Conservation (phyloP, 345 rosid species). For the Gossypioides kirkii region DNA sequence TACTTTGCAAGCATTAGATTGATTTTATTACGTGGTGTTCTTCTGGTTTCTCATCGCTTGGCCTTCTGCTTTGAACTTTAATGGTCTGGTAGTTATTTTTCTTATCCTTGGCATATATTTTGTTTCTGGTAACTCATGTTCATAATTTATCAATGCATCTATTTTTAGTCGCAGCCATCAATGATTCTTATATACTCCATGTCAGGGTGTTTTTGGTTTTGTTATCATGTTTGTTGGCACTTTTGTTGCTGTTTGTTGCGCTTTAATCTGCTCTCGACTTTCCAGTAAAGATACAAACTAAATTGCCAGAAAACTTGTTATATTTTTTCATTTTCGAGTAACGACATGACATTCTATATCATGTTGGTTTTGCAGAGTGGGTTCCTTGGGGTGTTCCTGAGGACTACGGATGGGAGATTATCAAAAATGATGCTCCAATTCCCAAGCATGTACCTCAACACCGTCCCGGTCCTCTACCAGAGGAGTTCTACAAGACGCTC, state of each 20-base stretch:
- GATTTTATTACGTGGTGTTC: not conserved
- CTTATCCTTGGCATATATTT: not conserved
- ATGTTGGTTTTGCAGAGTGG: conserved; percentile 56
- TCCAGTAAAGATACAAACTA: not conserved
- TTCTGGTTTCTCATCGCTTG: not conserved
- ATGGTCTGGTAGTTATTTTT: not conserved
- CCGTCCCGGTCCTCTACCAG: conserved; percentile 94
- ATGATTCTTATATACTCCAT: not conserved
- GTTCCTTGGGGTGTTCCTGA: conserved; percentile 98
- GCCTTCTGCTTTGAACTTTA: not conserved
- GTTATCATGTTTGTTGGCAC: not conserved
- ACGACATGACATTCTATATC: not conserved
- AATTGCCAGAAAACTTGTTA: not conserved
- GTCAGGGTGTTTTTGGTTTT: not conserved
- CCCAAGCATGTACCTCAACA: conserved; percentile 94
- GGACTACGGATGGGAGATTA: conserved; percentile 84
- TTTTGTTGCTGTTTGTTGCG: not conserved
- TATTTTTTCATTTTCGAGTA: not conserved
- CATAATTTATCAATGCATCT: not conserved
- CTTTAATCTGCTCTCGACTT: not conserved
- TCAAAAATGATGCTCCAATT: conserved; percentile 82
- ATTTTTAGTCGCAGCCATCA: not conserved
- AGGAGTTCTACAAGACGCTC: conserved; percentile 74
- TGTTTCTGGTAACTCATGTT: not conserved
- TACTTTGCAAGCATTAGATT: not conserved